Base-by-base conservation (phyloP, 495 filamentous ascomycete genomes). In the Daldinia grandis region DNA sequence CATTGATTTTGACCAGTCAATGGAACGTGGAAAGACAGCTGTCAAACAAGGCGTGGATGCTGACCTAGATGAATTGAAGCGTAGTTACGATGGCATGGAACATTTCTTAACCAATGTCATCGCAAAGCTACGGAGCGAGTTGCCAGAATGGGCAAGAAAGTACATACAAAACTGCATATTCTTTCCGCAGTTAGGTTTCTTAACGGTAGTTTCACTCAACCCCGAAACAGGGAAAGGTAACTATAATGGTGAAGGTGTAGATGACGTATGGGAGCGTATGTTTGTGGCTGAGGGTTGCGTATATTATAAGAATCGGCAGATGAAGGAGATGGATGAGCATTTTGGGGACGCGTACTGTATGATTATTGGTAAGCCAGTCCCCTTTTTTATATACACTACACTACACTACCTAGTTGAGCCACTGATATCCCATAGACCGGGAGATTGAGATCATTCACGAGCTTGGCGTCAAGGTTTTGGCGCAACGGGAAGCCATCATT, bases 401-500 rank as follows among this genome's bases (percentile, higher is more conserved):
- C 12, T 35, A 63, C 15, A 30, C 1, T 30, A 4, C 1, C 28
- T 9, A 17, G 8, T 17, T 2, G 5, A 56, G 17, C n/a, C 49
- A 56, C 69, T 83, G 25, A 81, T 67, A 58, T 57, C 1, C 28
- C 4, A 3, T 58, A 94, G 95, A 98, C 73, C 91, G 88, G 62
- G 95, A 98, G 73, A 96, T 98, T 59, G 92, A 97, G 72, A 90
- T 99, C 25, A 86, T 95, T 4, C 90, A 97, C 77, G 84, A 89
- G 14, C 85, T 98, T 31, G 88, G 92, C 1, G 87, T 92, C 30
- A 81, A 81, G 60, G 85, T 98, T 28, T 82, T 97, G 4, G 83
- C 88, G 62, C 89, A 91, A 68, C 91, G 95, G 76, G 81, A 85
- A 15, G 75, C 88, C 8, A 85, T 98, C 4, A 82, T 87, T 5